Conservation (phyloP, 345 rosid species). For the Pistacia atlantica region DNA sequence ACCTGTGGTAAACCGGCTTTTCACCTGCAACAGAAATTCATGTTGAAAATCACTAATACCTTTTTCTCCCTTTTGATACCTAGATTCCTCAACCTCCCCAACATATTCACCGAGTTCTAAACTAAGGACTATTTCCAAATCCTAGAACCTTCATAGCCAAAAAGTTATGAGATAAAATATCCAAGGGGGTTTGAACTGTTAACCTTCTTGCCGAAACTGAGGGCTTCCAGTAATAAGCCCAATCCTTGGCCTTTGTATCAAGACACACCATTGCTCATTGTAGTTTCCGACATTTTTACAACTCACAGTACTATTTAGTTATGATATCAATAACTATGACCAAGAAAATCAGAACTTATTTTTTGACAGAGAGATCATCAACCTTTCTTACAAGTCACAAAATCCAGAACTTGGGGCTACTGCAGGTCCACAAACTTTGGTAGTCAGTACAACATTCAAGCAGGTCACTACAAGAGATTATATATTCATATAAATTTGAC, state of each 20-base stretch:
- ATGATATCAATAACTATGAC: neutral
- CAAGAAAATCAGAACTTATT: conserved; percentile 1
- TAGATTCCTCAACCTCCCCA: neutral
- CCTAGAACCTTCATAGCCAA: neutral
- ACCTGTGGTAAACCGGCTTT: conserved; percentile 84
- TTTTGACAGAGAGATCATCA: neutral
- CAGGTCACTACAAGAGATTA: neutral
- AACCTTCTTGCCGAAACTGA: too few relatives aligned
- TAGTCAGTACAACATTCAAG: too few relatives aligned
- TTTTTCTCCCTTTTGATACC: neutral
- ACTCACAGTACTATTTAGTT: neutral
- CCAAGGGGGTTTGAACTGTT: neutral
- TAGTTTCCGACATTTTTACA: conserved; percentile 2
- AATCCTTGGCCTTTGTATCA: too few relatives aligned
- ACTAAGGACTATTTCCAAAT: neutral
- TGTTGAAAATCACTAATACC: conserved; percentile 15
- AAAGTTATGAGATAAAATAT: too few relatives aligned
- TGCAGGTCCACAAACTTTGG: too few relatives aligned
- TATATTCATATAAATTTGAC: neutral
- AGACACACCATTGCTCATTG: neutral
- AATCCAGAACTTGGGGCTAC: too few relatives aligned
- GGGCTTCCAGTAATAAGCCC: too few relatives aligned
- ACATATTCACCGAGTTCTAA: neutral
- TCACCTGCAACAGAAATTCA: conserved; percentile 54
- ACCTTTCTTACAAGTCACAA: too few relatives aligned